Evolutionary conservation across 805 yeast species (phyloP), one percentile per base, ranked within the genome.

Genomic region (Pichia occidentalis): DNA sequence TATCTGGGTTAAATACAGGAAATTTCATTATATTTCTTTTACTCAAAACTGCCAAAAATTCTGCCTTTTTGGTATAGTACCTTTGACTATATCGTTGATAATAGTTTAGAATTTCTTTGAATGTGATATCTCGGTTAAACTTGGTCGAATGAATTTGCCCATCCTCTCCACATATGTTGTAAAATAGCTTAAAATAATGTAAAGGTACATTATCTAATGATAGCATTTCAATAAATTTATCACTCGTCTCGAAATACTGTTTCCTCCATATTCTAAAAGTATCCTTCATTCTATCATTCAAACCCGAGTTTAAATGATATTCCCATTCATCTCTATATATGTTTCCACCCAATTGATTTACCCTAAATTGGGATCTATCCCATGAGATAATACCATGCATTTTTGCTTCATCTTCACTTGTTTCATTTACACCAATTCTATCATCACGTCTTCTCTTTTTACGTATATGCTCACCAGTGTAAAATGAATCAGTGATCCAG

Each of bases 211-310:
- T n/a, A n/a, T n/a, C n/a, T n/a, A n/a, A n/a, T n/a, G n/a, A n/a
- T n/a, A n/a, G n/a, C n/a, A n/a, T n/a, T n/a, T 24, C 30, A 10
- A 16, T 27, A 9, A 23, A 21, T 14, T 32, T 22, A 32, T 38
- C 42, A 13, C 29, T 28, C 9, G n/a, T 31, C 16, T 27, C 28
- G 29, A 37, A 44, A 34, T 37, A 44, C 1, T 18, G 11, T n/a
- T 14, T 24, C 11, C 44, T 40, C 44, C 44, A 44, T n/a, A 26
- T 26, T 24, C 40, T 33, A 18, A 28, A 44, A 20, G 37, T 33
- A 34, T 40, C 38, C 13, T 35, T 28, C 7, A 40, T 20, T 29
- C 32, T 30, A 7, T 20, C 26, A 22, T 24, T 32, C 12, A n/a
- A 17, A 27, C 34, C 22, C 13, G 27, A 29, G 13, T 22, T 19